These are phyloP conservation scores for Phytophthora hybrid DNA, from an alignment of 352 stramenopile species.

Conservation along the genomic window DNA sequence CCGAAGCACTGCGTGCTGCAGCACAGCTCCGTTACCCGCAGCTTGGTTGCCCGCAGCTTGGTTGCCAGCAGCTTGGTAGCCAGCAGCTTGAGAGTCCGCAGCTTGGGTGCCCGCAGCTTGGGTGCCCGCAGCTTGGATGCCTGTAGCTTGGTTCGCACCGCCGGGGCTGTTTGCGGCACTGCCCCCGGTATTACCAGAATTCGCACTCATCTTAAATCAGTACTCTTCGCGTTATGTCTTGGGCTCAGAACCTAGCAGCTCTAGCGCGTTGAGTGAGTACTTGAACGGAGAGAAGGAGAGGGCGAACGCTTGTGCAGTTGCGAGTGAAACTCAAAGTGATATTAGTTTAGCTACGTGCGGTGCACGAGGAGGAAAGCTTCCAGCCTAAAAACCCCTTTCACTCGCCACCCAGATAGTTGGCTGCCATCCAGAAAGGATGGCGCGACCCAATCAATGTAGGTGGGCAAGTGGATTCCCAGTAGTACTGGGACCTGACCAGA, in stretches of 20 bases:
- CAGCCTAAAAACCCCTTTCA: slow-evolving; percentile 3
- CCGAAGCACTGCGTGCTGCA: background rate
- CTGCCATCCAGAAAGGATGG: background rate
- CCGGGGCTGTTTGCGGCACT: background rate
- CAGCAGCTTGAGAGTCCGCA: too few species aligned
- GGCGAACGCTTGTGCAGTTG: slow-evolving; percentile 1
- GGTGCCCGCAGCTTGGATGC: too few species aligned
- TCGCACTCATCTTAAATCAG: background rate
- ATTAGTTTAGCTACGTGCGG: background rate
- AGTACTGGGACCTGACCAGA: too few species aligned
- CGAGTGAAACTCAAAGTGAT: background rate
- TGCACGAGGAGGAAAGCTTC: background rate
- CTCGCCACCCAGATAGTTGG: background rate
- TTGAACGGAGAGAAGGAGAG: background rate
- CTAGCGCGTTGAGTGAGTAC: background rate
- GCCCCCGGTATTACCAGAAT: background rate
- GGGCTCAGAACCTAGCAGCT: background rate
- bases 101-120: too few species aligned
- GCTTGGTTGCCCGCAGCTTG: background rate
- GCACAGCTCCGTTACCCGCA: background rate
- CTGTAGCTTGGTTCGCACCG: background rate
- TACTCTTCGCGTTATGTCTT: background rate
- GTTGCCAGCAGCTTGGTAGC: too few species aligned
- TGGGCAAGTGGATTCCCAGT: background rate
- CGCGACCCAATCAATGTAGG: background rate